These are phyloP conservation scores for Sporothrix curviconia DNA, from an alignment of 2,329 filamentous ascomycete genomes.

Conservation along the genomic window DNA sequence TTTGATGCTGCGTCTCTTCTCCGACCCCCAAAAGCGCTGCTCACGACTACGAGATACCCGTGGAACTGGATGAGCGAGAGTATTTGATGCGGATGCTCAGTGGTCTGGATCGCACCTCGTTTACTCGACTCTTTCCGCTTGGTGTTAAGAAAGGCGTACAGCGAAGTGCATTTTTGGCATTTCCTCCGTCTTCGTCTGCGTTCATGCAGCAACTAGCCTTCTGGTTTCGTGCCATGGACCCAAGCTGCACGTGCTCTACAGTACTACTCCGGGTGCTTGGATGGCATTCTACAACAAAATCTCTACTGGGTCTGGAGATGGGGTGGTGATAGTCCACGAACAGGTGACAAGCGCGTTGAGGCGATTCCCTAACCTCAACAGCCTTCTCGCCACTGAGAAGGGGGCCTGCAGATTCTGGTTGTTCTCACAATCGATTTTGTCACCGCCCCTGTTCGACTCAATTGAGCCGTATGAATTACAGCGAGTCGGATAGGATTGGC, in stretches of 20 bases:
- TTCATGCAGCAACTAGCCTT: slow-evolving; percentile 34
- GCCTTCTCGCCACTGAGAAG: slow-evolving; percentile 24
- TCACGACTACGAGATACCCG: neutral
- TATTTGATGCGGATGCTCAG: slow-evolving; percentile 24
- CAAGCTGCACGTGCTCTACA: slow-evolving; percentile 38
- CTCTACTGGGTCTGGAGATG: slow-evolving; percentile 22
- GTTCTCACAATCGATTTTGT: slow-evolving; percentile 31
- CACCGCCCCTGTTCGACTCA: slow-evolving; percentile 28
- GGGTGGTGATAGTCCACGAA: slow-evolving; percentile 41
- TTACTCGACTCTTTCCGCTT: slow-evolving; percentile 20
- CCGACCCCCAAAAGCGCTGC: neutral
- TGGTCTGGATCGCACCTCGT: slow-evolving; percentile 27
- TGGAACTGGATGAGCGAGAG: slow-evolving; percentile 12
- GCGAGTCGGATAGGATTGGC: neutral
- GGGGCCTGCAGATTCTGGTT: slow-evolving; percentile 31
- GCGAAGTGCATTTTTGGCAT: slow-evolving; percentile 42
- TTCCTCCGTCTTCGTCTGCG: slow-evolving; percentile 34
- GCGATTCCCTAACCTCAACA: slow-evolving; percentile 33
- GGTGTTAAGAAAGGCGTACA: slow-evolving; percentile 12
- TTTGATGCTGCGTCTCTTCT: slow-evolving; percentile 18
- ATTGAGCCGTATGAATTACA: neutral
- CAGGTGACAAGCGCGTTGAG: slow-evolving; percentile 32
- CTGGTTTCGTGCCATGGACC: slow-evolving; percentile 39
- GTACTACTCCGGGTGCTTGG: slow-evolving; percentile 41
- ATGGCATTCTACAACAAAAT: slow-evolving; percentile 31